phyloP scores from a whole-genome alignment of 352 stramenopile species.

The Peronospora belbahrii region DNA sequence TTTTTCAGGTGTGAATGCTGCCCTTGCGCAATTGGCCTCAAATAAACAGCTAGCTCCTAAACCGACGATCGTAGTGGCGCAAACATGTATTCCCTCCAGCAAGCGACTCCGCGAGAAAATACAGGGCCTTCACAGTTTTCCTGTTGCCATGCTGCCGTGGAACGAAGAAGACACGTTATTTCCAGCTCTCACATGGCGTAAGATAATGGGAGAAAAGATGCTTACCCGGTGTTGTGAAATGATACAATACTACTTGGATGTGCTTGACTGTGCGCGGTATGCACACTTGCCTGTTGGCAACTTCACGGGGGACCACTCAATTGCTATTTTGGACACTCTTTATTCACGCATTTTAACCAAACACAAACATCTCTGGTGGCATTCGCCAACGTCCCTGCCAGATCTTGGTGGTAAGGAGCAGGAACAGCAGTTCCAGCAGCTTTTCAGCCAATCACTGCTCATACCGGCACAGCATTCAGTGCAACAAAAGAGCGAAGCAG shows the following conservation, averaged over 20 bases:
- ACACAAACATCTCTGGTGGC: conserved; percentile 95
- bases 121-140: conserved; percentile 88
- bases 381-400: conserved; percentile 78
- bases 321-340: conserved; percentile 90
- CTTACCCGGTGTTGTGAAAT: conserved; percentile 74
- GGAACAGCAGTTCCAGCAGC: conserved; percentile 82
- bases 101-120: conserved; percentile 74
- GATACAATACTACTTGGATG: conserved; percentile 85
- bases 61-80: conserved; percentile 86
- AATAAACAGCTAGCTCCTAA: conserved; percentile 64
- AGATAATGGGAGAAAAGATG: conserved; percentile 69
- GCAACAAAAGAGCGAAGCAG: conserved; percentile 10
- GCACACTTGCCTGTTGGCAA: conserved; percentile 94
- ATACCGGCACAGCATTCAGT: conserved; percentile 11
- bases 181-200: conserved; percentile 92
- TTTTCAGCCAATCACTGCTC: conserved; percentile 43
- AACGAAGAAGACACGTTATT: conserved; percentile 73
- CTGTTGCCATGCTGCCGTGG: conserved; percentile 84
- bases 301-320: conserved; percentile 86
- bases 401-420: conserved; percentile 86
- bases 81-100: conserved; percentile 52
- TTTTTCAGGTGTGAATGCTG: conserved; percentile 81
- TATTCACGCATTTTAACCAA: conserved; percentile 89
- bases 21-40: conserved; percentile 74
- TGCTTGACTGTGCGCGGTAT: conserved; percentile 79